Conservation (phyloP, 164 flowering plant genomes). For the Stephania japonica region DNA sequence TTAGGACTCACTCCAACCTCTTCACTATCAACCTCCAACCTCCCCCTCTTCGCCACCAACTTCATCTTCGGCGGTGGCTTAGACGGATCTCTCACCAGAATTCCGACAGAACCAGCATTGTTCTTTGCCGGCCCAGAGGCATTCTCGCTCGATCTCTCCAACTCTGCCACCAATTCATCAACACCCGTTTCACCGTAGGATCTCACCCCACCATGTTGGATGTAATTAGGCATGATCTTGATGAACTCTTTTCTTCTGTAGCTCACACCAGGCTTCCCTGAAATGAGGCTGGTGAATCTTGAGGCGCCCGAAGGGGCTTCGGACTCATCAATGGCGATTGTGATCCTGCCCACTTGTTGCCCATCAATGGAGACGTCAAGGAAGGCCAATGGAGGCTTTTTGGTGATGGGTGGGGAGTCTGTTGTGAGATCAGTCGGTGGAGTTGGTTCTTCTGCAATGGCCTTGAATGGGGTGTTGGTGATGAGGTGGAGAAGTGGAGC, state of each 20-base stretch:
- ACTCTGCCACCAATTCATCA: constrained; percentile 31
- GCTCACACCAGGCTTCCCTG: constrained; percentile 70
- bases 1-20: constrained; percentile 67
- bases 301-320: constrained; percentile 47
- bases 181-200: constrained; percentile 47
- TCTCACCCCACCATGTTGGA: constrained; percentile 85
- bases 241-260: constrained; percentile 88
- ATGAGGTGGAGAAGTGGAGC: constrained; percentile 36
- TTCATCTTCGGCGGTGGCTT: constrained; percentile 81
- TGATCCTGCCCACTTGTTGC: constrained; percentile 56
- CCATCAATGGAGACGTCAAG: constrained; percentile 77
- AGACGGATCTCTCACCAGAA: constrained; percentile 69
- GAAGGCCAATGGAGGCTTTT: constrained; percentile 34
- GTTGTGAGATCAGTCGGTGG: too few relatives aligned
- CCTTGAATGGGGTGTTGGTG: constrained; percentile 25
- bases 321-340: constrained; percentile 50
- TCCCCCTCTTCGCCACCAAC: constrained; percentile 75
- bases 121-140: constrained; percentile 52
- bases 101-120: constrained; percentile 51
- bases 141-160: constrained; percentile 30
- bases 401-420: too few relatives aligned
- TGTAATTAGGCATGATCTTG: constrained; percentile 77
- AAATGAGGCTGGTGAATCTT: constrained; percentile 53
- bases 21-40: constrained; percentile 77
- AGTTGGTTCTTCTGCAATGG: constrained; percentile 35